phyloP scores from a whole-genome alignment of 164 flowering plant genomes.

The Annona squamosa region DNA sequence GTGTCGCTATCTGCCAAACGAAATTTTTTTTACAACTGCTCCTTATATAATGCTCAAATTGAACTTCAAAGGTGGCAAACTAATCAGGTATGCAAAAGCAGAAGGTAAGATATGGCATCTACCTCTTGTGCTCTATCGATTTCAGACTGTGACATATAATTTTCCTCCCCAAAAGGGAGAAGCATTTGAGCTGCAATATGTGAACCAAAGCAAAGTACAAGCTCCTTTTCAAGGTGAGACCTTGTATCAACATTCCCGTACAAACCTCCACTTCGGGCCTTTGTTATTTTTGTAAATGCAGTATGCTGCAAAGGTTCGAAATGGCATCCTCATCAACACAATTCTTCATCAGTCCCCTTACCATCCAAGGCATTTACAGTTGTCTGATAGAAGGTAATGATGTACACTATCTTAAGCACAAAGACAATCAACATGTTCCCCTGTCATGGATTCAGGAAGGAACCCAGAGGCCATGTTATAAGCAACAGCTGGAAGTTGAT shows the following conservation, averaged over 20 bases:
- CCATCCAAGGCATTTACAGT: background rate
- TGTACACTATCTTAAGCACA: background rate
- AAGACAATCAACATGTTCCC: background rate
- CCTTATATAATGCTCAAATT: background rate
- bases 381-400: background rate
- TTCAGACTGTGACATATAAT: constrained; percentile 66
- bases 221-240: constrained; percentile 86
- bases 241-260: constrained; percentile 76
- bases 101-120: constrained; percentile 4
- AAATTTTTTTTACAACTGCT: constrained; percentile 4
- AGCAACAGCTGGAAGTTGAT: background rate
- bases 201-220: constrained; percentile 96
- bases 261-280: constrained; percentile 59
- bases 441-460: background rate
- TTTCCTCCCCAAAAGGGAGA: constrained; percentile 94
- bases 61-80: constrained; percentile 1
- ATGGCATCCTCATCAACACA: background rate
- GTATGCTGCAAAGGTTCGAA: constrained; percentile 52
- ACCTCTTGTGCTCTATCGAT: constrained; percentile 91
- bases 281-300: constrained; percentile 88
- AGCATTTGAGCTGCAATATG: constrained; percentile 72
- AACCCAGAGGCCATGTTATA: background rate
- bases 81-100: background rate
- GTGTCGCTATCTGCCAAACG: constrained; percentile 70
- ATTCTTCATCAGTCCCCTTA: background rate